Percentiles rank a stretch among this genome's conserved stretches.
Evolutionary conservation across 768 basidiomycete species (phyloP).

Genomic region (Lactarius sp.): DNA sequence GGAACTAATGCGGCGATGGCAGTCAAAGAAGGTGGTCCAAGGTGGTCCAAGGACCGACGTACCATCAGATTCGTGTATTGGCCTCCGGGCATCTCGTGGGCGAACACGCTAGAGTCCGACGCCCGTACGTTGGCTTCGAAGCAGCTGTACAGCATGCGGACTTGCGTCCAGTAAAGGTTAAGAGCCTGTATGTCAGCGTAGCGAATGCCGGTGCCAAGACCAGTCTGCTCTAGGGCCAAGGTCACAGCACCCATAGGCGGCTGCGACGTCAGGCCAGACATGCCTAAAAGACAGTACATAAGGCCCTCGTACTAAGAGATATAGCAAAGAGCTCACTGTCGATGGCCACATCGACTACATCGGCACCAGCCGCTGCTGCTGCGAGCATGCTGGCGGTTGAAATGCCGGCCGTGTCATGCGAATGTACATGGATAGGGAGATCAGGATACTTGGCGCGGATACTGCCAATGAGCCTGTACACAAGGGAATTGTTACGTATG

Average conservation of each 20-base stretch:
- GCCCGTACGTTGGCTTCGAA: slow-evolving; percentile 98
- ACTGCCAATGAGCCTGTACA: slow-evolving; percentile 75
- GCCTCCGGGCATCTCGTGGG: slow-evolving; percentile 99
- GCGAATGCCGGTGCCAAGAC: slow-evolving; percentile 90
- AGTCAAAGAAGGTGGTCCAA: slow-evolving; percentile 26
- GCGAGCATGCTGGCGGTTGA: slow-evolving; percentile 97
- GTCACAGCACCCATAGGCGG: slow-evolving; percentile 98
- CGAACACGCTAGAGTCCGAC: slow-evolving; percentile 96
- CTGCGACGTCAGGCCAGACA: slow-evolving; percentile 98
- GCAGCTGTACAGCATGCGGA: slow-evolving; percentile 90
- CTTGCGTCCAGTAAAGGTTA: slow-evolving; percentile 97
- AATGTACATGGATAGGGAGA: slow-evolving; percentile 98
- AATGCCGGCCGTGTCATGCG: slow-evolving; percentile 99
- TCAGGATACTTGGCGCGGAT: slow-evolving; percentile 96
- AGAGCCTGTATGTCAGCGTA: slow-evolving; percentile 96
- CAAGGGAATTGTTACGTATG: slow-evolving; percentile 4
- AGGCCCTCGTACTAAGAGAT: slow-evolving; percentile 13
- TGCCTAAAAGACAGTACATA: slow-evolving; percentile 49
- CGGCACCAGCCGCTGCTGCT: slow-evolving; percentile 92
- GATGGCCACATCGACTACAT: slow-evolving; percentile 96
- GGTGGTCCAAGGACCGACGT: slow-evolving; percentile 27
- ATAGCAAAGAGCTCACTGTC: slow-evolving; percentile 61
- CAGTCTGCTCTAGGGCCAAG: slow-evolving; percentile 91
- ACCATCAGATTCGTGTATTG: slow-evolving; percentile 95
- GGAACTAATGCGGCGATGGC: slow-evolving; percentile 60